phyloP scores from a whole-genome alignment of 169 alveolate genomes.

The Babesia divergens region DNA sequence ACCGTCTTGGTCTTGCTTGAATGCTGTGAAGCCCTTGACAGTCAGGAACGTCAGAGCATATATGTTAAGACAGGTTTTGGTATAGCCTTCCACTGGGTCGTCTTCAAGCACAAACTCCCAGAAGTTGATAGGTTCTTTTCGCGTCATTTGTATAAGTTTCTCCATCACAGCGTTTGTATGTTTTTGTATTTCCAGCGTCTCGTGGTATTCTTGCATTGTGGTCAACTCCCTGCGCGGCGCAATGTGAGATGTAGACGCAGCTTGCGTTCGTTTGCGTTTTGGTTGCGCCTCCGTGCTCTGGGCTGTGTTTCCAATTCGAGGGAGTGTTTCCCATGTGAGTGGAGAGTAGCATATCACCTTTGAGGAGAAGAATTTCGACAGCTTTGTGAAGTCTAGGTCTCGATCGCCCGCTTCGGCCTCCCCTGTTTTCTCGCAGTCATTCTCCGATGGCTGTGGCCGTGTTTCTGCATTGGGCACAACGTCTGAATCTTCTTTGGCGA shows the following conservation, averaged over 20 bases:
- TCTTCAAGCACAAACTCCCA: constrained; percentile 70
- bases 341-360: constrained; percentile 34
- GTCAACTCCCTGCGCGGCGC: constrained; percentile 32
- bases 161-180: constrained; percentile 15
- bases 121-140: constrained; percentile 38
- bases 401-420: neutral
- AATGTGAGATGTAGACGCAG: neutral
- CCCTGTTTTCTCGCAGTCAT: neutral
- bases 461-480: neutral
- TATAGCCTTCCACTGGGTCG: constrained; percentile 70
- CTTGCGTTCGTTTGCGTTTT: constrained; percentile 31
- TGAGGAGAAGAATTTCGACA: constrained; percentile 54
- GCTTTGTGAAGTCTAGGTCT: constrained; percentile 32
- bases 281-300: neutral
- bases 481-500: constrained; percentile 12
- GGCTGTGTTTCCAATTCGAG: constrained; percentile 1
- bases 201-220: constrained; percentile 39
- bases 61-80: constrained; percentile 68
- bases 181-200: constrained; percentile 36
- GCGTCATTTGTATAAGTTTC: neutral
- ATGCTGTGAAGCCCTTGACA: constrained; percentile 65
- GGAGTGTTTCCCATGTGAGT: constrained; percentile 59
- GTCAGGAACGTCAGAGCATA: constrained; percentile 67
- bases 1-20: constrained; percentile 30
- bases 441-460: constrained; percentile 1